Base-by-base conservation (phyloP, 768 basidiomycete genomes). In the Mycena sanguinolenta region DNA sequence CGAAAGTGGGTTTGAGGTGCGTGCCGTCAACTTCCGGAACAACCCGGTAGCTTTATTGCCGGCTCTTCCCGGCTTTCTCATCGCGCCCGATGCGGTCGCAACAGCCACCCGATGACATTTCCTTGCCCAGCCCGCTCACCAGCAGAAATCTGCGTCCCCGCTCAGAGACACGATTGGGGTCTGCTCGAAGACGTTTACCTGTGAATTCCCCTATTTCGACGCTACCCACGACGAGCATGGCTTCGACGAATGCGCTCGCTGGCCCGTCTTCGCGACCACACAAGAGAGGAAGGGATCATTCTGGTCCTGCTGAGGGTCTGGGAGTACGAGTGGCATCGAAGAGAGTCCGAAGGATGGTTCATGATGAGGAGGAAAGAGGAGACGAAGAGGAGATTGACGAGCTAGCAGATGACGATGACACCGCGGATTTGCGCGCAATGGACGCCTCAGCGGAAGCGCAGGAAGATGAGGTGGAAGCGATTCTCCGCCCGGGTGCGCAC, bases 401-500 rank as follows among this genome's bases (percentile, higher is more conserved):
- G 58, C 58, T 64, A 9, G 30, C 59, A 30, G 44, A 54, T 21
- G 61, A 57, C 23, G 61, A 34, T 10, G 32, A 34, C 32, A 10
- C 4, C 32, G 32, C 32, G 32, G 32, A 34, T 34, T 21, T 30
- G 21, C 30, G 28, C 13, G 54, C 16, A 3, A 19, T 27, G 19
- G 54, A 55, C 32, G 36, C 34, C 21, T 28, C 34, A 34, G 32
- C 32, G 10, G 32, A 34, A 13, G 36, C 36, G n/a, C 55, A 58
- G n/a, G 55, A 58, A 36, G 55, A 28, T n/a, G 44, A 60, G 30
- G 44, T 49, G 32, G 46, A 68, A 10, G 34, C 61, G 32, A 62
- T 62, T 23, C 54, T 49, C 3, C 53, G 76, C 34, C 74, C 76
- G 4, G n/a, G 60, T 21, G 72, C 61, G 13, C 55, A 25, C n/a